These are phyloP conservation scores for Rugonectria rugulosa DNA, from an alignment of 2,329 filamentous ascomycete species.

Conservation along the genomic window DNA sequence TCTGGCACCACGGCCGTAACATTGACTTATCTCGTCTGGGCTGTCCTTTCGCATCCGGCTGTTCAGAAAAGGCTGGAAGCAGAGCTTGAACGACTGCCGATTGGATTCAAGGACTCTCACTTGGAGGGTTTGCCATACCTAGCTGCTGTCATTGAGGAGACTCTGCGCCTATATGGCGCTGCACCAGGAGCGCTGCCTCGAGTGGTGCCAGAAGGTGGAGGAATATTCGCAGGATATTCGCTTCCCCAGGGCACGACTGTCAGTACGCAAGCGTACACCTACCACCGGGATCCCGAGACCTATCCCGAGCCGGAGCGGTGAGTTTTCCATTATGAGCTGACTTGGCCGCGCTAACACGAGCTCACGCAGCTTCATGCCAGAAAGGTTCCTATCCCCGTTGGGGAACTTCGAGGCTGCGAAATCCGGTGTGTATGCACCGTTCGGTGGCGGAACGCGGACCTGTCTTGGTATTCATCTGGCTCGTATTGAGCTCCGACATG, in stretches of 20 bases:
- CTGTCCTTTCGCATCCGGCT: conserved; percentile 4
- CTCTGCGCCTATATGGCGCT: conserved; percentile 23
- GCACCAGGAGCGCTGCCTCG: conserved; percentile 22
- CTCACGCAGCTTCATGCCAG: not conserved
- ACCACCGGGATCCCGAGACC: conserved; percentile 8
- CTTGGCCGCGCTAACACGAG: not conserved
- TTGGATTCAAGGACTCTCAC: not conserved
- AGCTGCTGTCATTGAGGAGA: conserved; percentile 24
- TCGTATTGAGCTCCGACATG: conserved; percentile 25
- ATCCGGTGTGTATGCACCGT: conserved; percentile 4
- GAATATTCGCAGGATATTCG: not conserved
- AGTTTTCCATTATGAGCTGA: not conserved
- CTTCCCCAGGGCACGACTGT: conserved; percentile 3
- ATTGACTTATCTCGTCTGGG: conserved; percentile 25
- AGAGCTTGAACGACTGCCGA: conserved; percentile 2
- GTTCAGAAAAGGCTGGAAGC: conserved; percentile 10
- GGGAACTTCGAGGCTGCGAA: not conserved
- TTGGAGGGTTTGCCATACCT: conserved; percentile 9
- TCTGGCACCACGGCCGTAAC: conserved; percentile 24
- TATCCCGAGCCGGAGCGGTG: conserved; percentile 14
- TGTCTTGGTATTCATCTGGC: conserved; percentile 27
- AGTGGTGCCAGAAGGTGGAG: conserved; percentile 4
- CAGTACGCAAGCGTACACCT: conserved; percentile 22
- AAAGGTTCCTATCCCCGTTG: not conserved
- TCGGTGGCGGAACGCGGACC: conserved; percentile 20